Percentiles rank a stretch among this genome's conserved stretches.
Conservation (phyloP, 2,329 filamentous ascomycete genomes). For the Scortechinia acanthostroma region DNA sequence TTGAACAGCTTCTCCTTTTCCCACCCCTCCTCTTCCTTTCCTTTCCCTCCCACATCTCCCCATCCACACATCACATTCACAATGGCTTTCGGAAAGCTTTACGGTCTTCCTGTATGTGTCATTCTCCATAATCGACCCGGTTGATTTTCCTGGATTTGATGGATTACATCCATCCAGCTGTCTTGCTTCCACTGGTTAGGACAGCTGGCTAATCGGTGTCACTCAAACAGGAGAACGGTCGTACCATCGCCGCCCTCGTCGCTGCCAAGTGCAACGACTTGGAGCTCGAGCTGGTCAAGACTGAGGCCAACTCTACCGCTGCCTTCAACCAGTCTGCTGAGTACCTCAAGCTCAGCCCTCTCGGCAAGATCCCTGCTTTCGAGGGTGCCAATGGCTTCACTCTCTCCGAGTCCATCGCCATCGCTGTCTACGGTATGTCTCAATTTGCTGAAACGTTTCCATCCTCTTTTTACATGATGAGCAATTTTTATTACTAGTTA, state of each 20-base stretch:
- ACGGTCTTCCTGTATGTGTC: conserved; percentile 69
- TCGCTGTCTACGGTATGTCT: conserved; percentile 91
- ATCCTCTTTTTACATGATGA: conserved; percentile 8
- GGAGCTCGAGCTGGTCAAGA: conserved; percentile 78
- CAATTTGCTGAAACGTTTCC: conserved; percentile 8
- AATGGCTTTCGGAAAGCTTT: conserved; percentile 97
- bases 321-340: conserved; percentile 56
- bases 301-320: conserved; percentile 26
- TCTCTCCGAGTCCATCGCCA: conserved; percentile 84
- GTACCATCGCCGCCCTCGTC: conserved; percentile 79
- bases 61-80: conserved; percentile 33
- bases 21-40: conserved; percentile 8
- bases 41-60: conserved; percentile 4
- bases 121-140: conserved; percentile 12
- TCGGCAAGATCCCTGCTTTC: conserved; percentile 89
- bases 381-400: conserved; percentile 84
- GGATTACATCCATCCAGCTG: too few species aligned
- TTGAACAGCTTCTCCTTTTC: conserved; percentile 7
- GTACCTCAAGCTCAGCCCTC: conserved; percentile 78
- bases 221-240: conserved; percentile 73
- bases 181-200: conserved; percentile 5
- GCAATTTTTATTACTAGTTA: conserved; percentile 69
- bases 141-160: neutral
- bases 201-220: conserved; percentile 14
- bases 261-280: conserved; percentile 97